phyloP scores from a whole-genome alignment of 2,329 filamentous ascomycete genomes.

The Penicillium aurantiogriseum region DNA sequence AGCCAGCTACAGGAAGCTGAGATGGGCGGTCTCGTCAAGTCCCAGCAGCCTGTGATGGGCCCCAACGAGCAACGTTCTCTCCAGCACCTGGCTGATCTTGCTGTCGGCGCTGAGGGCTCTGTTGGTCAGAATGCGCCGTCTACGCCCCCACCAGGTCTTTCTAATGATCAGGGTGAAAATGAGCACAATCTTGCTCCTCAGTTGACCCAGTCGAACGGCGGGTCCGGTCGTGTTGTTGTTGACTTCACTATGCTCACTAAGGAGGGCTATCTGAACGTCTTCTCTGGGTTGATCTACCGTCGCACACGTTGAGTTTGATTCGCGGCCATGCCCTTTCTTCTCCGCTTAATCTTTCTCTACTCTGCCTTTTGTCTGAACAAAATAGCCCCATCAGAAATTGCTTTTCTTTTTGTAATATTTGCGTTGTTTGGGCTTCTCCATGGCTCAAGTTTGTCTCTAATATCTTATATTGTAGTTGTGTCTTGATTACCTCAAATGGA shows the following conservation, averaged over 20 bases:
- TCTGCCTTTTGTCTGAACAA: not conserved
- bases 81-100: constrained; percentile 45
- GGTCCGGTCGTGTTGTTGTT: constrained; percentile 32
- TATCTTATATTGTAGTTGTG: not conserved
- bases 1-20: constrained; percentile 31
- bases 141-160: constrained; percentile 28
- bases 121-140: constrained; percentile 31
- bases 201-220: constrained; percentile 24
- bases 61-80: constrained; percentile 46
- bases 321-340: not conserved
- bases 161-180: constrained; percentile 27
- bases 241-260: constrained; percentile 44
- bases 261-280: constrained; percentile 44
- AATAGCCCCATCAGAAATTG: not conserved
- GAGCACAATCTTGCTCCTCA: constrained; percentile 29
- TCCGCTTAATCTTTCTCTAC: not conserved
- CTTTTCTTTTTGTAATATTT: not conserved
- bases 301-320: constrained; percentile 24
- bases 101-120: constrained; percentile 44
- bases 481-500: not conserved
- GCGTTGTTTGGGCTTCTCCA: not conserved
- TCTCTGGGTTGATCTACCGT: constrained; percentile 38
- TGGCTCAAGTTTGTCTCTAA: not conserved
- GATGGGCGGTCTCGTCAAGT: constrained; percentile 15
- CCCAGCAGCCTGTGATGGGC: constrained; percentile 37